These are phyloP conservation scores for Ceratopteris richardii DNA, from an alignment of 75 land plant genomes.

Conservation along the genomic window DNA sequence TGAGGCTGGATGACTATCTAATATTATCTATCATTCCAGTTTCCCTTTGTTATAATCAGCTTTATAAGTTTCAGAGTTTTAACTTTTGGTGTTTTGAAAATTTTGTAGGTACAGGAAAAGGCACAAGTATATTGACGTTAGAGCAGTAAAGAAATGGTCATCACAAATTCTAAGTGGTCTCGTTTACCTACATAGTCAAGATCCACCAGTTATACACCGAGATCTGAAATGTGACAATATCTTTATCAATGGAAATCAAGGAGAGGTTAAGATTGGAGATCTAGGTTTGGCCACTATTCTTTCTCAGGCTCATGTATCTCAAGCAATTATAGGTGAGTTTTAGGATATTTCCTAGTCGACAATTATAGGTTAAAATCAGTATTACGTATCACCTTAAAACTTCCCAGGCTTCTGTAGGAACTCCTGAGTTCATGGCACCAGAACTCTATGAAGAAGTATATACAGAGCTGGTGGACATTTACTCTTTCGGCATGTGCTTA, in stretches of 20 bases:
- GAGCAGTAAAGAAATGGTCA: constrained; percentile 85
- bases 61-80: too few species aligned
- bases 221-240: constrained; percentile 80
- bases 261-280: constrained; percentile 63
- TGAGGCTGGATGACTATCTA: too few species aligned
- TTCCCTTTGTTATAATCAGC: too few species aligned
- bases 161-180: constrained; percentile 79
- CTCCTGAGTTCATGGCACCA: constrained; percentile 88
- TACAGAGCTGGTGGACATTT: constrained; percentile 76
- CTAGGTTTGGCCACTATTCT: constrained; percentile 69
- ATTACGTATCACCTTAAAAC: not conserved
- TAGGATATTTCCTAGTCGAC: too few species aligned
- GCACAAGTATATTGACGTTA: constrained; percentile 67
- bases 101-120: constrained; percentile 58
- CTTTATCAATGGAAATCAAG: constrained; percentile 71
- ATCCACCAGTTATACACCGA: constrained; percentile 62
- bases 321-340: constrained; percentile 66
- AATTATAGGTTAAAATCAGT: not conserved
- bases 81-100: too few species aligned
- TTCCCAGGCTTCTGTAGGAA: constrained; percentile 30
- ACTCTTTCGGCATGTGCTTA: constrained; percentile 91
- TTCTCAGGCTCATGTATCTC: constrained; percentile 56
- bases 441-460: constrained; percentile 53
- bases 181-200: constrained; percentile 68
- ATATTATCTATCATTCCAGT: too few species aligned